Base-by-base conservation (phyloP, 495 filamentous ascomycete genomes). In the Hypomontagnella monticulosa region DNA sequence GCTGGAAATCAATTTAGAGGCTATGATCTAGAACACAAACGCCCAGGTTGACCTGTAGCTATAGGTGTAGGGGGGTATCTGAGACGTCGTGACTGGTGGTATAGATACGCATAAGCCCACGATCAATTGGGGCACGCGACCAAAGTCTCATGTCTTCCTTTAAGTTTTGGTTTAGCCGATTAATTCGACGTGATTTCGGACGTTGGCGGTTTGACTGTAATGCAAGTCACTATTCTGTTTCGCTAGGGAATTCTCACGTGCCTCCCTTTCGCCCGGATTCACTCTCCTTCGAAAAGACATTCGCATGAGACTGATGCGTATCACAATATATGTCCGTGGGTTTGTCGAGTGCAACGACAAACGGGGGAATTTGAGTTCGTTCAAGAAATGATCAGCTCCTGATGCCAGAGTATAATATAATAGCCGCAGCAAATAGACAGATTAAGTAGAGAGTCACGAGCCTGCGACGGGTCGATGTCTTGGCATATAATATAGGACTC, bases 221-320 rank as follows among this genome's bases (percentile, higher is more conserved):
- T 53, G 32, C 11, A 16, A 11, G 37, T 19, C 53, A 32, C 27
- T 49, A 2, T 44, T 44, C 23, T 5, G 12, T 8, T 43, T 18
- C 14, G 32, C 50, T 37, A 40, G 66, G 37, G 63, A 63, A 15
- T 44, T 42, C 38, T 47, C 66, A 69, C 59, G 66, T 69, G 66
- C 57, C 14, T 41, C 16, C 19, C 9, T 27, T 44, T 41, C 37
- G 34, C 43, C 32, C 58, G 64, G 57, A 53, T 48, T 59, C 48
- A 61, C 27, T 46, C 57, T 46, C 57, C 14, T 16, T 27, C 46
- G 10, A 34, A 53, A 48, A 57, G 58, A 63, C 58, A 54, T 68
- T 68, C 59, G 16, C 30, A 57, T 58, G 58, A 58, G 53, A 53
- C 41, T 57, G 49, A 61, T 61, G 33, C 11, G 16, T 42, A 40